A percentile compares a stretch with the other conserved stretches of the same genome.
These are phyloP conservation scores for Aquilaria sinensis DNA, from an alignment of 345 rosid species.

Conservation along the genomic window DNA sequence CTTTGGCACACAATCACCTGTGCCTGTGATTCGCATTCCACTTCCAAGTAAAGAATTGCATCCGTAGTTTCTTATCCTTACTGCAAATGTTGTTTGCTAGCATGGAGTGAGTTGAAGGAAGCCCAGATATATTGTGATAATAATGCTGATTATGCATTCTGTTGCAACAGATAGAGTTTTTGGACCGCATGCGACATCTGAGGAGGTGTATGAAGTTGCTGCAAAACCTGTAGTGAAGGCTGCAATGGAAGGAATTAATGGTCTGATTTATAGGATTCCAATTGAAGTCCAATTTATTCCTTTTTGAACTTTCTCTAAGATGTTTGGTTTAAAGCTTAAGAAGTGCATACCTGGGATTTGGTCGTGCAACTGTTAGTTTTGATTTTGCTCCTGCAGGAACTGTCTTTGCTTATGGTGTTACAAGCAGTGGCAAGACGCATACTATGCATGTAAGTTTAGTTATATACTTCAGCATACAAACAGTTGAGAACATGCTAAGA, in stretches of 20 bases:
- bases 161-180: constrained; percentile 70
- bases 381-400: constrained; percentile 59
- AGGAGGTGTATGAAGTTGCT: constrained; percentile 89
- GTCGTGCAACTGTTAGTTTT: background rate
- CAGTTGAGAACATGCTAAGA: no score
- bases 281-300: background rate
- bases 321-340: no score
- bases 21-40: background rate
- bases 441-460: constrained; percentile 88
- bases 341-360: no score
- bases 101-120: background rate
- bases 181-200: constrained; percentile 70
- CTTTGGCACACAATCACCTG: no score
- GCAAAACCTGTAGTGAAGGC: constrained; percentile 95
- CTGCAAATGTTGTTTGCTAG: no score
- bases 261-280: constrained; percentile 27
- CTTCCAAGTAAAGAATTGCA: background rate
- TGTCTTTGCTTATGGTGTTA: constrained; percentile 98
- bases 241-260: constrained; percentile 99
- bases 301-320: background rate
- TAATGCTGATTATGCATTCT: background rate
- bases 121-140: background rate
- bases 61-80: no score
- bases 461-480: background rate
- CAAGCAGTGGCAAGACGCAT: constrained; percentile 99